Base-by-base conservation (phyloP, 805 yeast genomes). In the Yamadazyma insecticola region DNA sequence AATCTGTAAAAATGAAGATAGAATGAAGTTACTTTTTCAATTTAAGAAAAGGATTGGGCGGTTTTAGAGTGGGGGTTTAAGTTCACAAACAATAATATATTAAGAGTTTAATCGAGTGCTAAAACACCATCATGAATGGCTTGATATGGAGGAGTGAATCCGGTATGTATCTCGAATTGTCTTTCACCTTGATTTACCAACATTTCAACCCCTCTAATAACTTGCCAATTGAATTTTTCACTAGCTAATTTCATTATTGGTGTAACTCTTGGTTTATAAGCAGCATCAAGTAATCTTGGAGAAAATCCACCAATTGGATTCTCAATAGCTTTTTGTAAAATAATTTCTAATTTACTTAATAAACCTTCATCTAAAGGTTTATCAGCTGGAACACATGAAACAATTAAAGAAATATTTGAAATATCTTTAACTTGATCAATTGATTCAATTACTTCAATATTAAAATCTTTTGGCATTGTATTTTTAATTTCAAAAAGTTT, bases 141-240 rank as follows among this genome's bases (percentile, higher is more conserved):
- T 19, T 66, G 56, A 55, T 76, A 81, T 13, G 88, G 86, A 3
- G 89, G 80, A 16, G 47, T 57, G 29, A 69, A 54, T 0, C 82
- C 81, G 8, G 83, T 85, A 81, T 94, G 90, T 35, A 76, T 58
- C 40, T 70, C 62, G 53, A 89, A 88, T 61, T 92, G 98, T 42
- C 74, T 85, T 29, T 84, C 79, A 28, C 97, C 99, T 61, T 92
- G 98, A 58, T 84, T 79, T 12, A 89, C 88, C 41, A 92, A 71
- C 92, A 94, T 84, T 49, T 88, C 86, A 21, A 82, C 77, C 9
- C 99, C 99, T 6, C 89, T 83, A 43, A 90, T 72, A n/a, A 80
- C 81, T n/a, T 66, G 68, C 95, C 96, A 87, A 6, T 72, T 70
- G 40, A 57, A 71, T 44, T 72, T 65, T 18, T 70, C 74, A 17